Evolutionary conservation across 2,329 filamentous ascomycete genomes (phyloP).

Genomic region (Fusarium continuum): DNA sequence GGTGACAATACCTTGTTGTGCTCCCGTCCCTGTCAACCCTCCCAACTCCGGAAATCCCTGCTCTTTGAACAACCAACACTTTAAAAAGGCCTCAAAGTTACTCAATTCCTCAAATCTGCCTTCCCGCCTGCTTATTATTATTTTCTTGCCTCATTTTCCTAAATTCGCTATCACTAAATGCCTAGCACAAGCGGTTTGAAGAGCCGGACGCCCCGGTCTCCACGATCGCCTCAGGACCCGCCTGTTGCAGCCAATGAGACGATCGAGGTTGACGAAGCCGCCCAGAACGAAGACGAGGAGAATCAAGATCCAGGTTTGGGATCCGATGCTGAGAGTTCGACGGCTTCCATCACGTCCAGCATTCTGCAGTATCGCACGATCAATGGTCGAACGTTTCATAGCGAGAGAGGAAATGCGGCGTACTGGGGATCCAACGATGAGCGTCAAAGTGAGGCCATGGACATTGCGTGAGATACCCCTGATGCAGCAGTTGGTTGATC

Average conservation of each 20-base stretch:
- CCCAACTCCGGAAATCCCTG: neutral
- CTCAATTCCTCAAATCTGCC: neutral
- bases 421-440: conserved; percentile 44
- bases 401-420: neutral
- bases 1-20: neutral
- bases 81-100: neutral
- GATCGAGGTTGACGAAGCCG: neutral
- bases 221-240: neutral
- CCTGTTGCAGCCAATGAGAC: neutral
- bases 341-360: neutral
- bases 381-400: neutral
- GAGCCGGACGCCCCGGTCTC: neutral
- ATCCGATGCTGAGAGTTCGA: neutral
- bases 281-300: neutral
- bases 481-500: too few relatives aligned
- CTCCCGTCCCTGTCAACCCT: too few relatives aligned
- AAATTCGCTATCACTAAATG: neutral
- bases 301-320: neutral
- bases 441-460: conserved; percentile 45
- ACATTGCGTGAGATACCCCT: conserved; percentile 39
- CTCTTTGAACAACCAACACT: neutral
- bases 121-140: neutral
- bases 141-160: too few relatives aligned
- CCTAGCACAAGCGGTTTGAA: neutral
- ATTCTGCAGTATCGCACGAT: neutral